Evolutionary conservation across 1,139 yeast genomes (phyloP).

Genomic region (Maudiozyma humilis): DNA sequence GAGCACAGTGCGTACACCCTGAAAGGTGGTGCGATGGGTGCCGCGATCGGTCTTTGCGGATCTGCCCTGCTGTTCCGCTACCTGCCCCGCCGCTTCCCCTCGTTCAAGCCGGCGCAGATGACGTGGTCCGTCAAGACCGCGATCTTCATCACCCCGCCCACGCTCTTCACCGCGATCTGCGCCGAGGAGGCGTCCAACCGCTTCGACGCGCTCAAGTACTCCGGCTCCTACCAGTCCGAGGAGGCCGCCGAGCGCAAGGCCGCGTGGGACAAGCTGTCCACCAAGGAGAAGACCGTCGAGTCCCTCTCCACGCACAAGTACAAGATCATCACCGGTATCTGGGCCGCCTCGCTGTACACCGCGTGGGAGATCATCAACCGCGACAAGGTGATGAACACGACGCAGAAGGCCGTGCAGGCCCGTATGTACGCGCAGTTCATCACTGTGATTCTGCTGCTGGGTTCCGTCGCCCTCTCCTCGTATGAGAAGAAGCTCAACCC

Average conservation of each 20-base stretch:
- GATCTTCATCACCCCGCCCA: slow-evolving; percentile 52
- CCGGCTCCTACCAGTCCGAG: slow-evolving; percentile 34
- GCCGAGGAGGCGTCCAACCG: slow-evolving; percentile 54
- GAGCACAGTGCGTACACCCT: slow-evolving; percentile 53
- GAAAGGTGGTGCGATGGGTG: slow-evolving; percentile 57
- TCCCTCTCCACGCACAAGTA: slow-evolving; percentile 55
- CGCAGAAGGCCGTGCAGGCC: slow-evolving; percentile 87
- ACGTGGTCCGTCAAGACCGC: slow-evolving; percentile 53
- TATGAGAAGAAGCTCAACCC: slow-evolving; percentile 49
- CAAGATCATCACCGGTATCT: slow-evolving; percentile 63
- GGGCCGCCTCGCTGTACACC: slow-evolving; percentile 85
- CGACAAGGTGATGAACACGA: slow-evolving; percentile 66
- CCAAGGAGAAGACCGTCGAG: slow-evolving; percentile 40
- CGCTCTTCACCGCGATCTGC: slow-evolving; percentile 43
- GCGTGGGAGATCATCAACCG: slow-evolving; percentile 71
- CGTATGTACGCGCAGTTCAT: slow-evolving; percentile 90
- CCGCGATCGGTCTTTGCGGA: slow-evolving; percentile 44
- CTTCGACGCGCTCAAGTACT: slow-evolving; percentile 46
- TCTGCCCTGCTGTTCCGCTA: slow-evolving; percentile 43
- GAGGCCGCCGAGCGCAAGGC: slow-evolving; percentile 34
- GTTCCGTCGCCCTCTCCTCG: slow-evolving; percentile 54
- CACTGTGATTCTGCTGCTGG: slow-evolving; percentile 56
- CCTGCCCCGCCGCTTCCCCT: slow-evolving; percentile 38
- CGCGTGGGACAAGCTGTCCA: slow-evolving; percentile 41
- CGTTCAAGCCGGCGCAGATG: slow-evolving; percentile 33